phyloP scores from a whole-genome alignment of 441 rosid genomes.

The Arabidopsis hybrid region DNA sequence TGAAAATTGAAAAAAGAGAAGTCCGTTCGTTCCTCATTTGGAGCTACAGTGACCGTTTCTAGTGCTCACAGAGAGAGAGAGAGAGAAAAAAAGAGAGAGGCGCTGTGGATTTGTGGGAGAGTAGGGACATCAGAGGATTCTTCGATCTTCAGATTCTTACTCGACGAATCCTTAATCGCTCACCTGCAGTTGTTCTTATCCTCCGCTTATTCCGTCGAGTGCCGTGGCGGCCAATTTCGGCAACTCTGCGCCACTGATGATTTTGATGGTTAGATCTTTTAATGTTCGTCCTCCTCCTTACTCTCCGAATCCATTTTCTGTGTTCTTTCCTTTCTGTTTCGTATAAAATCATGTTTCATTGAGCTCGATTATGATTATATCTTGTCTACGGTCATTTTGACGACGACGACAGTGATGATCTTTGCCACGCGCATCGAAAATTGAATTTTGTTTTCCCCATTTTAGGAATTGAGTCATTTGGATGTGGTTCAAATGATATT shows the following conservation, averaged over 20 bases:
- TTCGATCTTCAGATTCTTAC: conserved; percentile 23
- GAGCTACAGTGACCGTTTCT: conserved; percentile 50
- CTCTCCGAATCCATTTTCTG: not conserved
- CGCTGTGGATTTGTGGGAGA: conserved; percentile 20
- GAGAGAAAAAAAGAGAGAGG: not conserved
- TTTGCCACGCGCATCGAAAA: not conserved
- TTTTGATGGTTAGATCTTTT: not conserved
- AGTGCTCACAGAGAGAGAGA: conserved; percentile 8
- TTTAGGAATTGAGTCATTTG: not conserved
- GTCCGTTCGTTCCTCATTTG: conserved; percentile 46
- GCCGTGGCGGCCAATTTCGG: conserved; percentile 10
- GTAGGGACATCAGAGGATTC: conserved; percentile 10
- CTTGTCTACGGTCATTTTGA: not conserved
- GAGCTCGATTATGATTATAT: not conserved
- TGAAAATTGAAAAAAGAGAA: conserved; percentile 22
- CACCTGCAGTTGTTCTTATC: not conserved
- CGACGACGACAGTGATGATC: conserved; percentile 31
- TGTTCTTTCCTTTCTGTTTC: not conserved
- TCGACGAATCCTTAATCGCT: not conserved
- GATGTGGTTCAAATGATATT: not conserved
- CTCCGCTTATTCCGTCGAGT: conserved; percentile 20
- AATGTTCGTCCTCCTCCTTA: not conserved
- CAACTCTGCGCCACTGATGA: conserved; percentile 24
- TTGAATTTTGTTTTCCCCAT: not conserved
- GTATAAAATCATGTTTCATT: not conserved